Percentiles rank a stretch among this genome's conserved stretches.
Conservation (phyloP, 768 basidiomycete species). For the Zangia roseola region DNA sequence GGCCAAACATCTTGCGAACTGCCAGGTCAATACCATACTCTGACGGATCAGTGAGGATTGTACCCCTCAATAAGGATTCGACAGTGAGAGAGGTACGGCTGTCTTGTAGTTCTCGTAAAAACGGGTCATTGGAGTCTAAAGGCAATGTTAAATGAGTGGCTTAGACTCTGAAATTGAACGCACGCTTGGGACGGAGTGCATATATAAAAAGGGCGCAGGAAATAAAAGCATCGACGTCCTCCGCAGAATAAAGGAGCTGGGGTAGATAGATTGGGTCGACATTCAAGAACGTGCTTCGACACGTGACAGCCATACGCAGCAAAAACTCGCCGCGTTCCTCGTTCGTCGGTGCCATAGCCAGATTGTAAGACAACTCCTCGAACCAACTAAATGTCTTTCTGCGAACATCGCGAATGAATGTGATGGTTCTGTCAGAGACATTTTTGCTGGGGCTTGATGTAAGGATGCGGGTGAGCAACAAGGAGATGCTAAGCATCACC, state of each 20-base stretch:
- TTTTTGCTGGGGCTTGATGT: conserved; percentile 13
- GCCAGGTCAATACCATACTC: conserved; percentile 14
- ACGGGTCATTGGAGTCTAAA: conserved; percentile 4
- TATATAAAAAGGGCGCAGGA: conserved; percentile 25
- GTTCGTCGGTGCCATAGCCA: conserved; percentile 4
- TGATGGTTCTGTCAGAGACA: conserved; percentile 17
- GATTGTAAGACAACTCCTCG: conserved; percentile 22
- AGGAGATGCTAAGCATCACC: conserved; percentile 28
- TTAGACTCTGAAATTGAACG: neutral
- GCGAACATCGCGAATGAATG: conserved; percentile 30
- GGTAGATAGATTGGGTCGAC: conserved; percentile 5
- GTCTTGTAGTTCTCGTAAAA: conserved; percentile 27
- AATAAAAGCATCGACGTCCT: conserved; percentile 9
- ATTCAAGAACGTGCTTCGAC: conserved; percentile 29
- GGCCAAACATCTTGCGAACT: conserved; percentile 1
- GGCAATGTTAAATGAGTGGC: conserved; percentile 4
- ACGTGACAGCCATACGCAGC: conserved; percentile 35
- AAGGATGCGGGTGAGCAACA: conserved; percentile 34
- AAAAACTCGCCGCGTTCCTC: conserved; percentile 15
- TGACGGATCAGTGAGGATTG: neutral
- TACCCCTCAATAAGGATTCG: conserved; percentile 1
- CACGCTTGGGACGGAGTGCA: conserved; percentile 7
- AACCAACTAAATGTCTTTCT: conserved; percentile 33
- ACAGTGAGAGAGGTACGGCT: conserved; percentile 22
- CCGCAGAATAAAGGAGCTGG: conserved; percentile 12